These are phyloP conservation scores for Aspergillus sp. DNA, from an alignment of 2,329 filamentous ascomycete genomes.

Conservation along the genomic window DNA sequence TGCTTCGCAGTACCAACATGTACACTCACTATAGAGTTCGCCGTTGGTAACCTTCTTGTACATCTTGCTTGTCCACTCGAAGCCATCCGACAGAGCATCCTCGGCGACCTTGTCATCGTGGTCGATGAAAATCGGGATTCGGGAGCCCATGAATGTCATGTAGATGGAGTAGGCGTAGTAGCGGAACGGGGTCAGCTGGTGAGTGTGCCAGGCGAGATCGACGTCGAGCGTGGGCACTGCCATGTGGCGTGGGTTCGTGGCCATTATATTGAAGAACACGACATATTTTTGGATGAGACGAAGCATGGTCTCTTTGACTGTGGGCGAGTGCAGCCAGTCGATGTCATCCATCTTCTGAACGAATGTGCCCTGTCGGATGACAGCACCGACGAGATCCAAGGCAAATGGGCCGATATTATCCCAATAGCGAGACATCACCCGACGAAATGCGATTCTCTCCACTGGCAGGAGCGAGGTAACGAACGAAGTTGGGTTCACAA, in stretches of 20 bases:
- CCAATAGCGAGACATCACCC: slow-evolving; percentile 47
- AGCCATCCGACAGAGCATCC: slow-evolving; percentile 59
- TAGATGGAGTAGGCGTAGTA: slow-evolving; percentile 62
- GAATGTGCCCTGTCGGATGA: slow-evolving; percentile 45
- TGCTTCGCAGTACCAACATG: slow-evolving; percentile 65
- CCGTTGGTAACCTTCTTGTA: slow-evolving; percentile 65
- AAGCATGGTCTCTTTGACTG: slow-evolving; percentile 61
- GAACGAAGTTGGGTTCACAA: slow-evolving; percentile 34
- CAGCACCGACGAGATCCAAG: slow-evolving; percentile 42
- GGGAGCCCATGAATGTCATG: slow-evolving; percentile 27
- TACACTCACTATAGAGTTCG: slow-evolving; percentile 55
- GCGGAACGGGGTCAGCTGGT: slow-evolving; percentile 64
- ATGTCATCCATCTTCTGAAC: slow-evolving; percentile 67
- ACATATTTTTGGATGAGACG: slow-evolving; percentile 59
- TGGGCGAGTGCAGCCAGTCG: slow-evolving; percentile 75
- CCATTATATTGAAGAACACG: slow-evolving; percentile 46
- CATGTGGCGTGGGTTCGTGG: slow-evolving; percentile 31
- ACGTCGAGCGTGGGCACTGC: slow-evolving; percentile 39
- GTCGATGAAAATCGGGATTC: slow-evolving; percentile 62
- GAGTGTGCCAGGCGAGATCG: slow-evolving; percentile 60
- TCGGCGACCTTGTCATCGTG: slow-evolving; percentile 84
- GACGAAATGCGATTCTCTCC: slow-evolving; percentile 33
- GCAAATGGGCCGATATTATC: slow-evolving; percentile 40
- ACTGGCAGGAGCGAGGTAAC: slow-evolving; percentile 11
- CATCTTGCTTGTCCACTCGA: slow-evolving; percentile 69